A percentile compares a stretch with the other conserved stretches of the same genome.
Conservation (phyloP, 2,329 filamentous ascomycete species). For the Colletotrichum abscissum region DNA sequence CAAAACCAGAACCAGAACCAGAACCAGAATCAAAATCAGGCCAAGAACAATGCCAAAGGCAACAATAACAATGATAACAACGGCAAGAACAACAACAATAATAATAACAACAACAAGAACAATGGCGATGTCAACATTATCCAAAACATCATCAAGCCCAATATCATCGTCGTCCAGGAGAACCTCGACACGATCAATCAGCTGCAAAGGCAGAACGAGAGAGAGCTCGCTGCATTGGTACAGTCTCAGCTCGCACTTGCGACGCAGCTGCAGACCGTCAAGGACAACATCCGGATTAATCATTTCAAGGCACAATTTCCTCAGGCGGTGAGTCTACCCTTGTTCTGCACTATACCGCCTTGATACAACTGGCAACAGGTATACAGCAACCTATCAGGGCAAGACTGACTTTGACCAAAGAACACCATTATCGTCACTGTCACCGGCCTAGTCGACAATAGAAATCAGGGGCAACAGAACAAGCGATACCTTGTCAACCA, state of each 20-base stretch:
- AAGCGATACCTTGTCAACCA: conserved; percentile 53
- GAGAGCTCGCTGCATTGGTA: conserved; percentile 49
- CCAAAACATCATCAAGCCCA: conserved; percentile 38
- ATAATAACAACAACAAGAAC: not conserved
- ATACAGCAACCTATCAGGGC: not conserved
- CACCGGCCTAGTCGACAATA: conserved; percentile 49
- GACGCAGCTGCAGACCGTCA: conserved; percentile 51
- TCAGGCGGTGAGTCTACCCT: conserved; percentile 45
- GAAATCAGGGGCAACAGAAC: conserved; percentile 42
- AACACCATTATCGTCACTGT: conserved; percentile 53
- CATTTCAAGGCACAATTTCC: conserved; percentile 50
- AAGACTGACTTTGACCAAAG: conserved; percentile 32
- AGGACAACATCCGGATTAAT: conserved; percentile 55
- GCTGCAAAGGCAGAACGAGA: conserved; percentile 48
- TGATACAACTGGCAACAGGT: not conserved
- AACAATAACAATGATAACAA: not conserved
- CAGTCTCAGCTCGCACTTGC: conserved; percentile 50
- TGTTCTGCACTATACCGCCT: no score
- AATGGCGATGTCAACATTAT: conserved; percentile 40
- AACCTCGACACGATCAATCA: conserved; percentile 49
- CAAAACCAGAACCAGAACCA: conserved; percentile 1
- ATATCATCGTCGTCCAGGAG: conserved; percentile 49
- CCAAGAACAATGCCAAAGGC: not conserved
- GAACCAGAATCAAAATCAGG: conserved; percentile 3
- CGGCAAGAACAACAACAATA: not conserved